phyloP scores from a whole-genome alignment of 2,329 filamentous ascomycete species.

The Penicillium sp. region DNA sequence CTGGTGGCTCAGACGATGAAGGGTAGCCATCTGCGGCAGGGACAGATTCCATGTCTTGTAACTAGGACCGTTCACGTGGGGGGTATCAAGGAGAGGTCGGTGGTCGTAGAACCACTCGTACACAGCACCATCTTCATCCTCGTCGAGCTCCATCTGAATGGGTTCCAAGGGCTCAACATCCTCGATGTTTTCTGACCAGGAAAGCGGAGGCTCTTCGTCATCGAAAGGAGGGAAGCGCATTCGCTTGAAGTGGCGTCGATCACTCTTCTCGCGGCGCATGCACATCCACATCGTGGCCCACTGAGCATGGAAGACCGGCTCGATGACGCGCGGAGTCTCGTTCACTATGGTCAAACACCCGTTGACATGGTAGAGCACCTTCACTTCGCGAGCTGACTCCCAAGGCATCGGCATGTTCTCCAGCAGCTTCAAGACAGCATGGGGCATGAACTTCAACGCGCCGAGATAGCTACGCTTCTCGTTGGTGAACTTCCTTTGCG shows the following conservation, averaged over 20 bases:
- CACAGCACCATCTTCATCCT: conserved; percentile 86
- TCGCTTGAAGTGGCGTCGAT: conserved; percentile 92
- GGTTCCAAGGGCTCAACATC: conserved; percentile 97
- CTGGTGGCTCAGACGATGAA: conserved; percentile 89
- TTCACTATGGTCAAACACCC: conserved; percentile 96
- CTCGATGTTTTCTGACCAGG: conserved; percentile 98
- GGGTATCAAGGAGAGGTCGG: conserved; percentile 82
- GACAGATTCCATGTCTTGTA: conserved; percentile 96
- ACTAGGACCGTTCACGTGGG: conserved; percentile 93
- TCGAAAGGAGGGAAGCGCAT: conserved; percentile 99
- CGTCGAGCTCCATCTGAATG: conserved; percentile 97
- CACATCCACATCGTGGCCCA: conserved; percentile 99
- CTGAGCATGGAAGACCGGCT: conserved; percentile 96
- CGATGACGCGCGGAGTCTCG: conserved; percentile 93
- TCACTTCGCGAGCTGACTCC: conserved; percentile 95
- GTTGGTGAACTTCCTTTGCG: conserved; percentile 98
- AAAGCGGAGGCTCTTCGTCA: conserved; percentile 95
- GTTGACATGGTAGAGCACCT: conserved; percentile 97
- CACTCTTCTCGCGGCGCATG: conserved; percentile 97
- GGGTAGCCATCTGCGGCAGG: conserved; percentile 90
- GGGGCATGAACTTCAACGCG: conserved; percentile 98
- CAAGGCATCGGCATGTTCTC: conserved; percentile 99
- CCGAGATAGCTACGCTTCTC: conserved; percentile 98
- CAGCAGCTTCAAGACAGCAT: conserved; percentile 92
- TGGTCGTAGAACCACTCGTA: conserved; percentile 99